A percentile compares a stretch with the other conserved stretches of the same genome.
Conservation (phyloP, 73 alveolate species). For the Uronychia setigera region DNA sequence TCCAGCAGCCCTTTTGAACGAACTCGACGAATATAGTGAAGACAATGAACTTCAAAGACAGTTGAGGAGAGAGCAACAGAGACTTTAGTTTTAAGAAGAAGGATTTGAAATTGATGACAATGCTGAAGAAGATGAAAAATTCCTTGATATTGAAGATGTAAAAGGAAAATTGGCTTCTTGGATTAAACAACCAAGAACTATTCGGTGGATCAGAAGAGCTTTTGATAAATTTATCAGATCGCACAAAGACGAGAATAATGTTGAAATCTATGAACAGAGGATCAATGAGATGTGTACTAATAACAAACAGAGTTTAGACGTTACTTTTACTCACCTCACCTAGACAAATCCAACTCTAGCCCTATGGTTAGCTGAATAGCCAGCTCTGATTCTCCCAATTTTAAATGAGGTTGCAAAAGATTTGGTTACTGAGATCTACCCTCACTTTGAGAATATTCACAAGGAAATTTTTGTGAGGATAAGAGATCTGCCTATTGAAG, state of each 20-base stretch:
- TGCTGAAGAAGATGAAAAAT: constrained; percentile 84
- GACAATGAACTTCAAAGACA: constrained; percentile 58
- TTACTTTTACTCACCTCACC: constrained; percentile 79
- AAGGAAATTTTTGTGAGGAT: constrained; percentile 95
- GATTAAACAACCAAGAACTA: constrained; percentile 93
- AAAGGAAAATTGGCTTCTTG: constrained; percentile 94
- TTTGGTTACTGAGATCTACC: constrained; percentile 87
- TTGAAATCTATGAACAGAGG: constrained; percentile 85
- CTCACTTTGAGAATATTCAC: constrained; percentile 90
- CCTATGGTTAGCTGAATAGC: constrained; percentile 97
- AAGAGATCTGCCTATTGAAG: constrained; percentile 92
- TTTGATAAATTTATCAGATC: constrained; percentile 83
- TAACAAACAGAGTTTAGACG: constrained; percentile 93
- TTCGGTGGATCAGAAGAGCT: constrained; percentile 86
- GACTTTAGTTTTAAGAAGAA: constrained; percentile 37
- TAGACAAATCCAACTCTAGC: constrained; percentile 84
- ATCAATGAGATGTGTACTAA: constrained; percentile 95
- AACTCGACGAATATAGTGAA: constrained; percentile 73
- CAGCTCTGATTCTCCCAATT: constrained; percentile 89
- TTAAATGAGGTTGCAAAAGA: constrained; percentile 95
- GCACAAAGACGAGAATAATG: constrained; percentile 80
- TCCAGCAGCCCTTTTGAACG: constrained; percentile 91
- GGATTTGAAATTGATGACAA: constrained; percentile 79
- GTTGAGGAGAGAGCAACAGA: constrained; percentile 48
- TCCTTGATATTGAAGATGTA: constrained; percentile 90